Percentiles rank a stretch among this genome's conserved stretches.
phyloP scores from a whole-genome alignment of 805 yeast genomes.

The Candida boleticola region DNA sequence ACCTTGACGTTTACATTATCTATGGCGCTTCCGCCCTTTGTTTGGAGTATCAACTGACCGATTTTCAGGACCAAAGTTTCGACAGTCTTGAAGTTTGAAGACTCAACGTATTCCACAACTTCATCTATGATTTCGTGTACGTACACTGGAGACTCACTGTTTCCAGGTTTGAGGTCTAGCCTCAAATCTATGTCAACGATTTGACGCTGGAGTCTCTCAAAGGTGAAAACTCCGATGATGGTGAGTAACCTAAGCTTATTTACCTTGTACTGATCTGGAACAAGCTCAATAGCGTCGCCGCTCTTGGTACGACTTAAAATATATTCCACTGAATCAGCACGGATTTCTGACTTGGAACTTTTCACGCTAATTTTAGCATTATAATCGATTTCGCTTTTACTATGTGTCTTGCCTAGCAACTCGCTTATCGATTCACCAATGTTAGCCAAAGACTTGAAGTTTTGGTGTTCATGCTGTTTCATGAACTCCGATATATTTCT shows the following conservation, averaged over 20 bases:
- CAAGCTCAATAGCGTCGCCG: slow-evolving; percentile 7
- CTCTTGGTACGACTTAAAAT: slow-evolving; percentile 31
- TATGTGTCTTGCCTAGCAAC: slow-evolving; percentile 42
- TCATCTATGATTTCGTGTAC: slow-evolving; percentile 45
- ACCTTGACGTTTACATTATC: slow-evolving; percentile 55
- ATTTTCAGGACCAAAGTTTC: slow-evolving; percentile 84
- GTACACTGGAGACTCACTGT: slow-evolving; percentile 29
- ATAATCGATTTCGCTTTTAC: slow-evolving; percentile 29
- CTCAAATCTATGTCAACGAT: slow-evolving; percentile 62
- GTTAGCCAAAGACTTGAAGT: slow-evolving; percentile 42
- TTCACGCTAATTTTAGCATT: slow-evolving; percentile 38
- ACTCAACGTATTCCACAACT: slow-evolving; percentile 62
- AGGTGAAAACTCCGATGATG: slow-evolving; percentile 89
- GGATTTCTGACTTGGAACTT: slow-evolving; percentile 55
- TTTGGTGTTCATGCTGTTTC: slow-evolving; percentile 35
- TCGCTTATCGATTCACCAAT: slow-evolving; percentile 49
- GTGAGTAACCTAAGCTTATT: slow-evolving; percentile 60
- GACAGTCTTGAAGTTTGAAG: slow-evolving; percentile 83
- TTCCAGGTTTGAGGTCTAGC: slow-evolving; percentile 20
- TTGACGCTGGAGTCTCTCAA: slow-evolving; percentile 82
- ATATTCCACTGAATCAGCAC: slow-evolving; percentile 51
- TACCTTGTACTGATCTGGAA: slow-evolving; percentile 34
- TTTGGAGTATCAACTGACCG: slow-evolving; percentile 53
- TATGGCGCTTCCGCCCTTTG: slow-evolving; percentile 24
- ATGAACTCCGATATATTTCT: slow-evolving; percentile 58